Base-by-base conservation (phyloP, 495 filamentous ascomycete species). In the Penicillium silybi region DNA sequence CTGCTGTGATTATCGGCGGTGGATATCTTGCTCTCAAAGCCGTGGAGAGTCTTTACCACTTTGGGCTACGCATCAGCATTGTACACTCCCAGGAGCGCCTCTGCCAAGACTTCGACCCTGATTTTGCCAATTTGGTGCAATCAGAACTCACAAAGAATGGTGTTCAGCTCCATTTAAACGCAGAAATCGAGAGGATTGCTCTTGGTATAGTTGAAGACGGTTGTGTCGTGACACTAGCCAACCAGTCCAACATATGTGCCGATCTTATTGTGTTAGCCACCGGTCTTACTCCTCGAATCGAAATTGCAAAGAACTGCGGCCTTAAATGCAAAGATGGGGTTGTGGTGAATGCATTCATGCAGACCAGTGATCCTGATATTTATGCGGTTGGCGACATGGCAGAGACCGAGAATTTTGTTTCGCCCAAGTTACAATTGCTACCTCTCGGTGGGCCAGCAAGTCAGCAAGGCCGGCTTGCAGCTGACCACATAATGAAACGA, bases 241-340 rank as follows among this genome's bases (percentile, higher is more conserved):
- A 8, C 25, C 4, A 26, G 4, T 4, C 8, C 25, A 46, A 3
- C 8, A 8, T 46, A 4, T 18, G 25, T 10, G 44, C 44, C 17
- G 44, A 46, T 37, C n/a, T 46, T 20, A 32, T 46, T 9, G 35
- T 46, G 4, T n/a, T 46, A 37, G 44, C 44, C 19, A 34, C 32
- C 8, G 44, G 25, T 10, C 27, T 46, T 15, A 13, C 17, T n/a
- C 27, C 44, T 15, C 16, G 44, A 18, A 23, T 6, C 3, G 27
- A 46, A 15, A 20, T 46, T 3, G 27, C 44, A n/a, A 37, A 15
- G 20, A 11, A n/a, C 11, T 34, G 25, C 2, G 44, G 44, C 10
- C 29, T 46, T 25, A 16, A 10, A 22, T 34, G 44, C 26, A 37
- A 8, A 19, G 13, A 23, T 23, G 29, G 44, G 8, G 27, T 46